Base-by-base conservation (phyloP, 345 rosid species). In the Mangifera indica region DNA sequence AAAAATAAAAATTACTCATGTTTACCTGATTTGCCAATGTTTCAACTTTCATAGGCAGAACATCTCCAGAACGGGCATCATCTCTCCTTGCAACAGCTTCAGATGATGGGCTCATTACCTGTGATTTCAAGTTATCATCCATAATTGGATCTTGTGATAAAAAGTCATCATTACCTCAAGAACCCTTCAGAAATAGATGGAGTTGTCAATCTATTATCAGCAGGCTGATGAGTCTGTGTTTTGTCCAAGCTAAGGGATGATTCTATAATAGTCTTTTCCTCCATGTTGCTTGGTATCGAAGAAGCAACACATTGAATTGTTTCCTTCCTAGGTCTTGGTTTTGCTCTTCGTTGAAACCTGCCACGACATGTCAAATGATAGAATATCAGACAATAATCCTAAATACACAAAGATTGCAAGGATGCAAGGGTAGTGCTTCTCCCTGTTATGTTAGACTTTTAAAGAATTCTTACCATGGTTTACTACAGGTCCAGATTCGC, bases 331-430 rank as follows among this genome's bases (percentile, higher is more conserved):
- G 73, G 78, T 44, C 44, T 69, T 3, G 32, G 67, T 74, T 75
- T 84, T 20, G 75, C 80, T 75, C 67, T 78, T 4, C 87, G 87
- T 56, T 78, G 87, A 80, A 81, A 86, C 77, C 79, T 86, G 11
- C 74, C 73, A 42, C 78, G 80, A 54, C 44, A 82, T 82, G 74
- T 46, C 48, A 67, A 74, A 62, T 20, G 48, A 76, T 57, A 51
- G 37, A 64, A 75, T 3, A 67, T 58, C 40, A 67, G 78, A 44
- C 34, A 52, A 10, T 29, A 54, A 46, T 24, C 20, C 48, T 26
- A 22, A 22, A 20, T 34, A 15, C 4, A n/a, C 21, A 37, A 57
- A 54, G 42, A 42, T 25, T 45, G 42, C 42, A 9, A 32, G 5
- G 9, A 20, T 21, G 32, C 26, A 45, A 45, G 34, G 49, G 4